Evolutionary conservation across 371 early-diverging fungal genomes (phyloP), one percentile per base, ranked within the genome.

Genomic region (Apophysomyces elegans): DNA sequence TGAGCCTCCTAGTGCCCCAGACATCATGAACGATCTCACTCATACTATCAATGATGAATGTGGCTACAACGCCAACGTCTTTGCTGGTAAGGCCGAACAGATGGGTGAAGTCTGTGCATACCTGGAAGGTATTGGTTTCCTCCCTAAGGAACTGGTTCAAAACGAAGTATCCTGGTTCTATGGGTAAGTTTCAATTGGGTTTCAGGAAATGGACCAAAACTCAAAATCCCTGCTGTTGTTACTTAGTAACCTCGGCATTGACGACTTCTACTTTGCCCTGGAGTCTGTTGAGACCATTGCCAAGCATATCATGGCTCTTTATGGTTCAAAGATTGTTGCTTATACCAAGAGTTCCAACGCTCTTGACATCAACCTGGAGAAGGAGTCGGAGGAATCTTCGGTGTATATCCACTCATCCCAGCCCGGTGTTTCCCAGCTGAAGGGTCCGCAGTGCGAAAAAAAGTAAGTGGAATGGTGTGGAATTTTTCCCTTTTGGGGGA

Each of bases 121-220:
- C 74, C 80, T 98, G 63, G 86, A 88, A 64, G 88, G 92, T 69
- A 91, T 93, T 77, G 97, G 95, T 47, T 95, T 93, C 73, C 88
- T 98, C 61, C 99, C 98, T 38, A 84, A 88, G 66, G 91, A 91
- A 62, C 85, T 97, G 58, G 94, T 97, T 65, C 75, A 90, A 59
- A 90, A 91, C 62, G 98, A 98, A 77, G 96, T 97, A 38, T 78
- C 84, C 13, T 98, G 98, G 97, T 98, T 98, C 86, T 98, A 98
- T 80, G 88, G 89, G 93, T 94, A 85, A 73, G 85, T 46, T 5
- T 26, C 41, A 14, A 14, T 4, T 2, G 26, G 56, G 6, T 56
- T 26, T 13, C 16, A 45, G 16, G 46, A 45, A n/a, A 16, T n/a
- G 7, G n/a, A 26, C 32, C 32, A 26, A 45, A 36, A 14, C 46